Conservation (phyloP, 2,329 filamentous ascomycete species). For the Ilyonectria destructans region DNA sequence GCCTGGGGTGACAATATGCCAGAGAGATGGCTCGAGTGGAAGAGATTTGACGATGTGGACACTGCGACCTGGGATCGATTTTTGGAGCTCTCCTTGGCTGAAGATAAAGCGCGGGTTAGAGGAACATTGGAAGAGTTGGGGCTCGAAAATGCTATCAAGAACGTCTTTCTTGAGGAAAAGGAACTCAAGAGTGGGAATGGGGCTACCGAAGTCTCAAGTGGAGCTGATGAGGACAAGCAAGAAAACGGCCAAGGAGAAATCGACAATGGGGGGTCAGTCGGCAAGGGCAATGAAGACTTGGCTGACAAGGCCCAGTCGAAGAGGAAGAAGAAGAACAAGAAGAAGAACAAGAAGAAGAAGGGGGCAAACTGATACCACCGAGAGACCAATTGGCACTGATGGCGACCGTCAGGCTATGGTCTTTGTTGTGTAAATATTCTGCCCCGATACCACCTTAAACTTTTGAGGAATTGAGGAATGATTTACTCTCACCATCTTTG, state of each 20-base stretch:
- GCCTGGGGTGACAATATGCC: constrained; percentile 43
- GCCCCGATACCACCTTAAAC: neutral
- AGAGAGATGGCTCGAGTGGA: constrained; percentile 51
- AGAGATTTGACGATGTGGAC: constrained; percentile 32
- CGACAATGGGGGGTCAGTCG: neutral
- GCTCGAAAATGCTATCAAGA: neutral
- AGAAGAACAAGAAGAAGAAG: constrained; percentile 37
- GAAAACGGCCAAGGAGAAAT: neutral
- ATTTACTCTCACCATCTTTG: no score
- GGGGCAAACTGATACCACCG: neutral
- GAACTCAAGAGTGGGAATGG: neutral
- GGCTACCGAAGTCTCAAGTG: neutral
- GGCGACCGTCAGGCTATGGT: neutral
- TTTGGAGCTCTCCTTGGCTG: neutral
- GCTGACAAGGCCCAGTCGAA: constrained; percentile 30
- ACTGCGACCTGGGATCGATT: constrained; percentile 3
- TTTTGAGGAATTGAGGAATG: neutral
- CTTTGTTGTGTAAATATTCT: neutral
- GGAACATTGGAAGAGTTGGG: neutral
- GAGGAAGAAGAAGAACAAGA: constrained; percentile 39
- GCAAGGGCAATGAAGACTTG: constrained; percentile 1
- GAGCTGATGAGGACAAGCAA: neutral
- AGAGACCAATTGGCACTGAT: neutral
- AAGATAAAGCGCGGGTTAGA: constrained; percentile 1
- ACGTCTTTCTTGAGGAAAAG: neutral